phyloP scores from a whole-genome alignment of 768 basidiomycete species.

The Auricularia sp. region DNA sequence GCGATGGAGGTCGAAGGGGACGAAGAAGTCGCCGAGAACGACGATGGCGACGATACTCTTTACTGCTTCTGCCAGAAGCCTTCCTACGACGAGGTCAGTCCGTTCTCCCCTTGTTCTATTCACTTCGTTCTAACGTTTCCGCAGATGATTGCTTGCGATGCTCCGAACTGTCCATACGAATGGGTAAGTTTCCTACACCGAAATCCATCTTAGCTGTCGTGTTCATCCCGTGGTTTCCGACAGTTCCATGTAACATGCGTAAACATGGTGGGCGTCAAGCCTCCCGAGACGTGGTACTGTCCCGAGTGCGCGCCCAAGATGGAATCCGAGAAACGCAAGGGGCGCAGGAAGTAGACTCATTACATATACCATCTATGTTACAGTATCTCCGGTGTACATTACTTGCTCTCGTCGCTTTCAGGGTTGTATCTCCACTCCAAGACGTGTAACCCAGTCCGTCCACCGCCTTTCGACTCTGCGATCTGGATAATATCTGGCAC shows the following conservation, averaged over 20 bases:
- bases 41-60: conserved; percentile 34
- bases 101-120: neutral
- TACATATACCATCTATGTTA: neutral
- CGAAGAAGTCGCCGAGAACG: conserved; percentile 24
- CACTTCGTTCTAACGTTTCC: conserved; percentile 36
- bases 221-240: neutral
- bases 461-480: conserved; percentile 25
- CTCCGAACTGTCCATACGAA: conserved; percentile 55
- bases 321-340: neutral
- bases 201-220: neutral
- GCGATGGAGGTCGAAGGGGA: conserved; percentile 17
- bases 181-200: conserved; percentile 37
- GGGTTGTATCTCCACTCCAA: conserved; percentile 14
- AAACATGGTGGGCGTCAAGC: conserved; percentile 40
- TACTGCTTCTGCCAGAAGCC: conserved; percentile 57
- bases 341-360: neutral
- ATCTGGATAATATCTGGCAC: conserved; percentile 29
- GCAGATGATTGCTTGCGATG: conserved; percentile 70
- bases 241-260: conserved; percentile 60
- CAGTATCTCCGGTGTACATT: neutral
- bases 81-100: conserved; percentile 46
- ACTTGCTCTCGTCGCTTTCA: neutral
- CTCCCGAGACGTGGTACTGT: conserved; percentile 49
- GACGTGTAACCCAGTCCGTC: conserved; percentile 12
- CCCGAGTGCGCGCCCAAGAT: conserved; percentile 29